phyloP scores from a whole-genome alignment of 768 basidiomycete genomes.

The Hypholoma sublateritium region DNA sequence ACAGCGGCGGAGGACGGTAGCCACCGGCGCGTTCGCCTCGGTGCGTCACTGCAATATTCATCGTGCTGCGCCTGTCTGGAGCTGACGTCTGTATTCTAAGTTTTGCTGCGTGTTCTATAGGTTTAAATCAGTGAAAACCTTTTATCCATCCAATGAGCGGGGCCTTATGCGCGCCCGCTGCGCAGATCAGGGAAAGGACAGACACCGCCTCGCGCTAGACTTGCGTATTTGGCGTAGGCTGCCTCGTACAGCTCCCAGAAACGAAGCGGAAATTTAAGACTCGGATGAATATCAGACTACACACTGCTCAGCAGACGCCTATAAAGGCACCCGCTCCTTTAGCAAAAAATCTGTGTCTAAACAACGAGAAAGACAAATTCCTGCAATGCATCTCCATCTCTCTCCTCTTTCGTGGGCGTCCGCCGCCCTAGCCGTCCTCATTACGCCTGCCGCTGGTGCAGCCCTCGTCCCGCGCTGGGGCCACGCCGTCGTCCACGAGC shows the following conservation, averaged over 20 bases:
- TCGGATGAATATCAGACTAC: no score
- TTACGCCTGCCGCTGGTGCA: not conserved
- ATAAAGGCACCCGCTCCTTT: not conserved
- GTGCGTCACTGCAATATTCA: no score
- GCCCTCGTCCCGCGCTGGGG: conserved; percentile 11
- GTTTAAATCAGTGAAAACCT: no score
- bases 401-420: no score
- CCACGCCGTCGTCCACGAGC: conserved; percentile 26
- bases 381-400: not conserved
- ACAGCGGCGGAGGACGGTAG: no score
- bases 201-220: not conserved
- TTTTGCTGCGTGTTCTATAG: no score
- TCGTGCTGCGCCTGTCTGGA: no score
- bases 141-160: no score
- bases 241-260: not conserved
- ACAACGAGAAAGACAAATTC: not conserved
- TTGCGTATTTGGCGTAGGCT: not conserved
- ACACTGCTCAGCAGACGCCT: not conserved
- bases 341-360: not conserved
- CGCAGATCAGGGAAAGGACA: not conserved
- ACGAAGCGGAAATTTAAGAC: no score
- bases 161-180: not conserved
- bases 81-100: no score
- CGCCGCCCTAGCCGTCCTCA: not conserved
- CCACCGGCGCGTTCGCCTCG: no score